Percentiles rank a stretch among this genome's conserved stretches.
phyloP scores from a whole-genome alignment of 768 basidiomycete species.

The Lepiota brunneoincarnata region DNA sequence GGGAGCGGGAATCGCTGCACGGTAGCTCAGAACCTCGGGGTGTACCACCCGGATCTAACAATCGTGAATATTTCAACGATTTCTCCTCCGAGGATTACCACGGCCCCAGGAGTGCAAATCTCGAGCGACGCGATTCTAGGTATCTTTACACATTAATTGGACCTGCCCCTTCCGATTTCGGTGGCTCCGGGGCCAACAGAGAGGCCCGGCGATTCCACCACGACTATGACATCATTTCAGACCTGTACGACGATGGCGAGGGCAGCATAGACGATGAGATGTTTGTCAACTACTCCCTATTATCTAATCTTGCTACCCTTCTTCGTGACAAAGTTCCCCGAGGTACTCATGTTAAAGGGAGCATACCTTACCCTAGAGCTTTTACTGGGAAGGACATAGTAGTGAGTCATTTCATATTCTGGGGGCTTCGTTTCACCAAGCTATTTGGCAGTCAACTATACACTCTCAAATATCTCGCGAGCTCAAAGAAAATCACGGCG shows the following conservation, averaged over 20 bases:
- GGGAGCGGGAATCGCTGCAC: neutral
- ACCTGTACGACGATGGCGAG: slow-evolving; percentile 55
- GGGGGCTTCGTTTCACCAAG: slow-evolving; percentile 2
- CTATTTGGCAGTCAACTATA: slow-evolving; percentile 64
- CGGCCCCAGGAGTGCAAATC: neutral
- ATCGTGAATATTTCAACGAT: slow-evolving; percentile 3
- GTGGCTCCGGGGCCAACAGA: neutral
- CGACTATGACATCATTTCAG: slow-evolving; percentile 31
- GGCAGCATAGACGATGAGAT: slow-evolving; percentile 40
- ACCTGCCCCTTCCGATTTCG: slow-evolving; percentile 1
- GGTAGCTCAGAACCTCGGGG: neutral
- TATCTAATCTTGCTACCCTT: slow-evolving; percentile 87
- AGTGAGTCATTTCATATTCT: slow-evolving; percentile 17
- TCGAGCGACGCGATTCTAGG: slow-evolving; percentile 5
- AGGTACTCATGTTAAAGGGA: slow-evolving; percentile 86
- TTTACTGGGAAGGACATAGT: slow-evolving; percentile 86
- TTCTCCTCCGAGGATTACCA: slow-evolving; percentile 4
- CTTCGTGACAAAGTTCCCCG: slow-evolving; percentile 88
- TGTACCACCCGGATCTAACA: neutral
- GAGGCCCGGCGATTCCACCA: slow-evolving; percentile 24
- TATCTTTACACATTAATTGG: neutral
- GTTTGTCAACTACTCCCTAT: slow-evolving; percentile 85
- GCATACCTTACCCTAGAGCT: slow-evolving; percentile 84
- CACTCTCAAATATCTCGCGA: slow-evolving; percentile 83
- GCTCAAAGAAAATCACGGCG: slow-evolving; percentile 62